Base-by-base conservation (phyloP, 495 filamentous ascomycete genomes). In the Ascobolus immersus region DNA sequence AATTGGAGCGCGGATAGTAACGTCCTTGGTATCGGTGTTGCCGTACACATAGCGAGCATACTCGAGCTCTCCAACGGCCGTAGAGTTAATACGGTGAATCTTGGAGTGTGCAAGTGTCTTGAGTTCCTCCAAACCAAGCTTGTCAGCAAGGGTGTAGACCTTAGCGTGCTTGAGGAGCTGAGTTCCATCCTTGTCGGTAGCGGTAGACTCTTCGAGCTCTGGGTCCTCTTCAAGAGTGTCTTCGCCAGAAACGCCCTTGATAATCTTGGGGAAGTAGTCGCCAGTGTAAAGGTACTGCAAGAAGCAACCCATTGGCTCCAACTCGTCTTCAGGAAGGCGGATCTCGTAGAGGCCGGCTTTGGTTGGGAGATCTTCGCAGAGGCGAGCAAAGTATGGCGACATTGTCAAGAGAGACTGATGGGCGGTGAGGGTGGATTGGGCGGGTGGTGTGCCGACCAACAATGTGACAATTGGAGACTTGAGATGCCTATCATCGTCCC, bases 21-120 rank as follows among this genome's bases (percentile, higher is more conserved):
- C 58, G 48, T 91, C 82, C 18, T 73, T 66, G 31, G 53, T 54
- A 20, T 52, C 41, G 13, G 77, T 86, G 53, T 74, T 69, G 22
- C 64, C 65, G 55, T 93, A 93, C 21, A 93, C 73, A 53, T 79
- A 91, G 36, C 77, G 68, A 3, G 82, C 81, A 51, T 93, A 91
- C 13, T 69, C 64, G 42, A 91, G 73, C 59, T 91, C 81, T 45
- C 78, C 82, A 50, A 69, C 69, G 17, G 80, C 76, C 2, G 75
- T 86, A 28, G 70, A 73, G 41, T 77, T 73, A 37, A 90, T 72
- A 44, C 71, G 68, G 57, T 89, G 78, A 44, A 93, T 91, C 57
- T 91, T 93, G 42, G 61, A 67, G 41, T 78, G 75, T 1, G 80
- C 74, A 1, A 91, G 63, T 22, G 58, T 66, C 52, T 77, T 77